Percentiles rank a stretch among this genome's conserved stretches.
These are phyloP conservation scores for Plasmodium ovale DNA, from an alignment of 169 alveolate genomes.

Conservation along the genomic window DNA sequence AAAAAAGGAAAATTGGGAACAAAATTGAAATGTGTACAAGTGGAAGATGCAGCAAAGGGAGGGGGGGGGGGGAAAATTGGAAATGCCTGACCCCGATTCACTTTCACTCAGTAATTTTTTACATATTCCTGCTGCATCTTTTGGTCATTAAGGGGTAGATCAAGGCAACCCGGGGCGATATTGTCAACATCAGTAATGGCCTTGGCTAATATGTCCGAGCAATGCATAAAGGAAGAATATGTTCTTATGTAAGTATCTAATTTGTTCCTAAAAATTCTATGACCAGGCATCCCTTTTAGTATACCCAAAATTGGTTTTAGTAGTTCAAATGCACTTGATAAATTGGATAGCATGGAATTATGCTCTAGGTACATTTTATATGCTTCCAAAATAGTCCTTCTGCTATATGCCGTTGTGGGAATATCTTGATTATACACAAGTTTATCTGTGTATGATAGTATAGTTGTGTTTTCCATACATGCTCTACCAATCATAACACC, in stretches of 20 bases:
- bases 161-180: conserved; percentile 65
- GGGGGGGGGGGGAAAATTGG: too few species aligned
- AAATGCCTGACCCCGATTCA: too few species aligned
- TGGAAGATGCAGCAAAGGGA: too few species aligned
- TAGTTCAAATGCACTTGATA: conserved; percentile 79
- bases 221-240: conserved; percentile 38
- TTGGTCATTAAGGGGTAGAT: conserved; percentile 20
- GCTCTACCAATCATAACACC: conserved; percentile 91
- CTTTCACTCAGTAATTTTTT: conserved; percentile 60
- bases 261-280: conserved; percentile 79
- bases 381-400: conserved; percentile 83
- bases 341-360: conserved; percentile 37
- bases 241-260: conserved; percentile 55
- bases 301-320: conserved; percentile 88
- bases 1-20: too few species aligned
- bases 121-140: conserved; percentile 46
- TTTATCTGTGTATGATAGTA: conserved; percentile 83
- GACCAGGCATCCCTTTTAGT: conserved; percentile 87
- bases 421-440: conserved; percentile 79
- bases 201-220: conserved; percentile 54
- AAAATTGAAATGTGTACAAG: too few species aligned
- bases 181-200: conserved; percentile 53
- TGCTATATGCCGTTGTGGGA: conserved; percentile 76
- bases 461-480: conserved; percentile 88
- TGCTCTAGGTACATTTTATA: conserved; percentile 61